Evolutionary conservation across 2,329 filamentous ascomycete genomes (phyloP), one percentile per base, ranked within the genome.

Genomic region (Stagonosporopsis tanaceti): DNA sequence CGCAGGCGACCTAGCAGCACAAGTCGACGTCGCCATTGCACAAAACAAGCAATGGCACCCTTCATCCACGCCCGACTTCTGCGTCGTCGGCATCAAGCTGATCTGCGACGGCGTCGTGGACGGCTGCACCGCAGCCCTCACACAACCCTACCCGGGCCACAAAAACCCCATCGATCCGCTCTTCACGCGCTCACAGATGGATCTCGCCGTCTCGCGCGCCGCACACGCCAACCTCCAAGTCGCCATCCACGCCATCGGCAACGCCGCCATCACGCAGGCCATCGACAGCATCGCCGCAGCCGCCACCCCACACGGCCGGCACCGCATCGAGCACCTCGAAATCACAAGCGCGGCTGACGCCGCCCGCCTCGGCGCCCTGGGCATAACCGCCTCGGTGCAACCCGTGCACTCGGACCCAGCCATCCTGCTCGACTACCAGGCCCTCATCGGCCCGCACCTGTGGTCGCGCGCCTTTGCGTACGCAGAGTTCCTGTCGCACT

Each of bases 341-440:
- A 15, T 58, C 30, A 51, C 57, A 5, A 79, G 77, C 0, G 74
- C 76, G 0, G 76, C 77, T 53, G 86, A 88, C 59, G 85, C 83
- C 1, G 73, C 64, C 0, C 77, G 85, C 0, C 79, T 88, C 0
- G 85, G 84, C 11, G 66, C 73, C 22, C 73, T 85, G 4, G 84
- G 85, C 57, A 86, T 88, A 72, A 96, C 92, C 50, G 92, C 96
- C 58, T 90, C 90, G 55, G 95, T 96, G 65, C 91, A 96, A 80
- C 94, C 92, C 27, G 95, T 94, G 80, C 95, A 92, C 76, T 91
- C 92, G 67, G 92, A 96, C 69, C 86, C 86, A 0, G 84, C 84
- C 0, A 84, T 87, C 50, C 71, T 88, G 4, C 74, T 79, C 24
- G 84, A 83, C 0, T 88, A 86, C 82, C 83, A 84, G 0, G 69